Evolutionary conservation across 208 protist genomes (phyloP).

Genomic region (Acanthamoeba healyi): DNA sequence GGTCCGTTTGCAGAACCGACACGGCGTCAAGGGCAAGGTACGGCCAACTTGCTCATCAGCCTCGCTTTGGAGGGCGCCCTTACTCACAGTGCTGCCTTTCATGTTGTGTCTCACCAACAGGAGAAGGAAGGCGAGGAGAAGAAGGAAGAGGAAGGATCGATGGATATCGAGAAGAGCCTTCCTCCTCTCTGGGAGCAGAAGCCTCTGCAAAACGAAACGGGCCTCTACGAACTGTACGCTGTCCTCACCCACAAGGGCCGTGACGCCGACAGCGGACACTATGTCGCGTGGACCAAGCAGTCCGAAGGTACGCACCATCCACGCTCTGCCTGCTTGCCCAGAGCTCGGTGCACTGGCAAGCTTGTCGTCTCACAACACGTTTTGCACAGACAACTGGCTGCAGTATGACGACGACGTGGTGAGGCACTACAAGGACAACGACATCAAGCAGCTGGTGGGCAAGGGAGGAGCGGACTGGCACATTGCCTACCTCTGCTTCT

Average conservation of each 20-base stretch:
- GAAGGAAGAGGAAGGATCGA: conserved; percentile 56
- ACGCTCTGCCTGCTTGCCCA: no score
- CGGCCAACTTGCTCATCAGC: neutral
- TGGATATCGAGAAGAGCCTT: conserved; percentile 13
- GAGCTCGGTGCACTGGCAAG: neutral
- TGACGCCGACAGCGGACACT: conserved; percentile 90
- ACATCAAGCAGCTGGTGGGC: conserved; percentile 89
- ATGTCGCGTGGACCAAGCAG: conserved; percentile 89
- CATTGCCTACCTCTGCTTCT: conserved; percentile 88
- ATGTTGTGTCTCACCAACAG: neutral
- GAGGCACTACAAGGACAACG: conserved; percentile 79
- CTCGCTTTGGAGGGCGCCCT: neutral
- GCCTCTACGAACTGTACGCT: conserved; percentile 89
- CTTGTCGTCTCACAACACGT: neutral
- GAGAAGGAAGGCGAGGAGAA: conserved; percentile 77
- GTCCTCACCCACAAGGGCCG: conserved; percentile 90
- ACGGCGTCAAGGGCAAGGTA: conserved; percentile 40
- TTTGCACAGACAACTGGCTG: conserved; percentile 83
- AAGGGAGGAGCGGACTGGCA: conserved; percentile 87
- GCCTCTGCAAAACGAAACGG: conserved; percentile 83
- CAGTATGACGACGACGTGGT: conserved; percentile 90
- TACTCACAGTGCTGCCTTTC: neutral
- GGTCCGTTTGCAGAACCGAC: conserved; percentile 10
- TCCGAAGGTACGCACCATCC: neutral
- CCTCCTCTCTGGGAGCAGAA: conserved; percentile 64